These are phyloP conservation scores for Ustilago cynodontis DNA, from an alignment of 1,284 basidiomycete species.

Conservation along the genomic window DNA sequence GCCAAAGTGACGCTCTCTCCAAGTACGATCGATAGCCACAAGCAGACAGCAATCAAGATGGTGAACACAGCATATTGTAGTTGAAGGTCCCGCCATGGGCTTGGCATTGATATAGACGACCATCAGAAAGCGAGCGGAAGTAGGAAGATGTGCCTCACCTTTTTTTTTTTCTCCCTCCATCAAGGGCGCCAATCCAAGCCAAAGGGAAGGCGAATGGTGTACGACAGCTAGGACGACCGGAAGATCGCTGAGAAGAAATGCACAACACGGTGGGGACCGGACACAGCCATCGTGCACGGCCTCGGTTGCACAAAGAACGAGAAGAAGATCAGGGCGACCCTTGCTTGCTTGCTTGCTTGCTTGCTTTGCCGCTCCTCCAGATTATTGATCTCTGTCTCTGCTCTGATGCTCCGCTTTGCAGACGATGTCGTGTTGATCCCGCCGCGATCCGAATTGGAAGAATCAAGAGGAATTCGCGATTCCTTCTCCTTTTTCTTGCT, in stretches of 20 bases:
- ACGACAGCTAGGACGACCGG: slow-evolving; percentile 36
- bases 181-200: background rate
- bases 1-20: background rate
- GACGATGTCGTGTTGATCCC: too few species aligned
- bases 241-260: slow-evolving; percentile 36
- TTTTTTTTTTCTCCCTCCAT: background rate
- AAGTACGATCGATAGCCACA: background rate
- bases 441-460: slow-evolving; percentile 9
- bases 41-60: too few species aligned
- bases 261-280: background rate
- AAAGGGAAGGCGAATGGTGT: background rate
- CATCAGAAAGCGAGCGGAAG: background rate
- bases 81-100: background rate
- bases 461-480: background rate
- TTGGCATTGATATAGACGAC: background rate
- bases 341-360: too few species aligned
- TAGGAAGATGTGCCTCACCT: slow-evolving; percentile 3
- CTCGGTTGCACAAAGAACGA: slow-evolving; percentile 1
- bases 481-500: background rate
- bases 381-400: background rate
- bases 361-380: background rate
- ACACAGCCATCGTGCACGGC: slow-evolving; percentile 7
- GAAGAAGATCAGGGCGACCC: background rate
- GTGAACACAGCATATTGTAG: too few species aligned
- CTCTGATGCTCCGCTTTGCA: too few species aligned